A percentile compares a stretch with the other conserved stretches of the same genome.
phyloP scores from a whole-genome alignment of 257 asterid species.

The Eucommia ulmoides region DNA sequence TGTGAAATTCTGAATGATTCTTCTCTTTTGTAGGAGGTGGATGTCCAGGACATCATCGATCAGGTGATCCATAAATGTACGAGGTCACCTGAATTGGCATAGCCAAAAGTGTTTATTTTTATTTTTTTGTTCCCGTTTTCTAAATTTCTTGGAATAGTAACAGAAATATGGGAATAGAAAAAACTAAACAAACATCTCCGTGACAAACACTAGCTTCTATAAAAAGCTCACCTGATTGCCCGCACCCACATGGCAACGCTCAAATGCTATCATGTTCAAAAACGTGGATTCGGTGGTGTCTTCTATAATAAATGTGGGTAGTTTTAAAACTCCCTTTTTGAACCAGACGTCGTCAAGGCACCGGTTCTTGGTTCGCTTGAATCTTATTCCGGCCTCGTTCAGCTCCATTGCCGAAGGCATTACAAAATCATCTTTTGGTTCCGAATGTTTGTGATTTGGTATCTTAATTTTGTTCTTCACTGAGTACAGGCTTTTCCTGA shows the following conservation, averaged over 20 bases:
- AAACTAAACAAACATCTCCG: too few species aligned
- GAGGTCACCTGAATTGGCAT: too few species aligned
- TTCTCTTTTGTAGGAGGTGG: too few species aligned
- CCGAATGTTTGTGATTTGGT: neutral
- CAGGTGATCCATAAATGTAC: too few species aligned
- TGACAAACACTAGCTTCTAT: too few species aligned
- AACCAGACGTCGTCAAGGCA: neutral
- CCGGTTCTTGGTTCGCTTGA: neutral
- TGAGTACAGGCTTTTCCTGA: neutral
- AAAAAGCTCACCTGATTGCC: slow-evolving; percentile 14
- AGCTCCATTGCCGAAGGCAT: neutral
- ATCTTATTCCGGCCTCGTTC: neutral
- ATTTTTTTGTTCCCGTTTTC: too few species aligned
- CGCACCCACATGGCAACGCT: neutral
- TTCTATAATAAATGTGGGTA: neutral
- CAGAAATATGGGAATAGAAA: too few species aligned
- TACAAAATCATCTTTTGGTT: neutral
- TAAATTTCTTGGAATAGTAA: too few species aligned
- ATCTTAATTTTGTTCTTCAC: too few species aligned
- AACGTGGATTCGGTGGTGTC: neutral
- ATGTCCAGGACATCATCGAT: too few species aligned
- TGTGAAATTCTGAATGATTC: too few species aligned
- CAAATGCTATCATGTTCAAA: neutral
- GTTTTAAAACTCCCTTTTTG: neutral
- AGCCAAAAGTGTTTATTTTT: too few species aligned